A percentile compares a stretch with the other conserved stretches of the same genome.
Conservation (phyloP, 306 rosid genomes). For the Biancaea sappan region DNA sequence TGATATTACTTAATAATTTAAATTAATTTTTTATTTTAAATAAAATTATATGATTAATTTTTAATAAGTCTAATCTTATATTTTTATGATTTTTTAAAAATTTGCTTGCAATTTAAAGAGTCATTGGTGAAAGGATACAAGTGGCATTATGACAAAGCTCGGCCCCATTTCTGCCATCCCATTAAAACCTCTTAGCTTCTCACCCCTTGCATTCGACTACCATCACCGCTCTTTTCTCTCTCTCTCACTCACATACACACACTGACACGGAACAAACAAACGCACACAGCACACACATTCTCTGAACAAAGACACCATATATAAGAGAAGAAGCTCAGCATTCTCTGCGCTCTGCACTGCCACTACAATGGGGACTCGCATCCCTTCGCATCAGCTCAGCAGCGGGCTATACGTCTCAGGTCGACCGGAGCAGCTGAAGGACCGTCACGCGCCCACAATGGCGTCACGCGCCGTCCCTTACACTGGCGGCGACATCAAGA, state of each 20-base stretch:
- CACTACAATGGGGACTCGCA: conserved; percentile 70
- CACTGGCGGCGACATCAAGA: conserved; percentile 94
- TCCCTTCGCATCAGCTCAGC: conserved; percentile 91
- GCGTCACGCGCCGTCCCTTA: conserved; percentile 83
- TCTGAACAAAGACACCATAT: no score
- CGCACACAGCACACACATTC: no score
- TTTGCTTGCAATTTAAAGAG: background rate
- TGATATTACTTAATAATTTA: no score
- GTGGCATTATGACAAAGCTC: conserved; percentile 38
- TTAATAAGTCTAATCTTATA: no score
- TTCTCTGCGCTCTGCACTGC: background rate
- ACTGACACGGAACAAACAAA: background rate
- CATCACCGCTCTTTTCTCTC: no score
- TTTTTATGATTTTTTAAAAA: no score
- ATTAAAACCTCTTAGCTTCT: background rate
- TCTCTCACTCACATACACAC: background rate
- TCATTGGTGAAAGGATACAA: conserved; percentile 34
- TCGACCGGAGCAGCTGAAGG: conserved; percentile 79
- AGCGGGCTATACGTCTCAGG: conserved; percentile 93
- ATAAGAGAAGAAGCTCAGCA: background rate
- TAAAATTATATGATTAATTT: no score
- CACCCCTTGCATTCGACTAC: conserved; percentile 31
- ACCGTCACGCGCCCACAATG: conserved; percentile 83
- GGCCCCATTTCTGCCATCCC: conserved; percentile 58
- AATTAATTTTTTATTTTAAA: no score